Base-by-base conservation (phyloP, 495 filamentous ascomycete species). In the Aspergillus taichungensis region DNA sequence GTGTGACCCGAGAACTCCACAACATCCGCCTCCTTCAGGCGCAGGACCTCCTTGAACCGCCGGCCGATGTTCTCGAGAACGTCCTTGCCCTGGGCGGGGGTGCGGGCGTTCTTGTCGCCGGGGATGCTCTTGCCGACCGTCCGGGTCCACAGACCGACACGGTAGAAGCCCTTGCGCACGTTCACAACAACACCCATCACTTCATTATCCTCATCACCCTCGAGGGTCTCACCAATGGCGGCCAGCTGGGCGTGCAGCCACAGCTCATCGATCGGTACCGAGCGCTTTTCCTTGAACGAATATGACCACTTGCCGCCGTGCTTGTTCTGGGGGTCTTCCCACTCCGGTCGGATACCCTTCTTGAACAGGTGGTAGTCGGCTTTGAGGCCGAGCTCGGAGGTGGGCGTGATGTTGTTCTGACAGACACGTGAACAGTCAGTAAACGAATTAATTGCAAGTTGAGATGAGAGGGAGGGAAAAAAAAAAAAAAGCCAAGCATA, bases 291-390 rank as follows among this genome's bases (percentile, higher is more conserved):
- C 70, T 91, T 94, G 81, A 95, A 95, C 53, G 85, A 83, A 69
- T 88, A 96, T 27, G 90, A 86, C 92, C 92, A 98, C 72, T 95
- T 95, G 64, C 92, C 92, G 52, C 92, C 92, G 61, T 95, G 88
- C 80, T 97, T 98, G 73, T 98, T 98, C 69, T 96, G 89, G 12
- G 76, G 67, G 61, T 97, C 92, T 66, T 99, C 92, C 92, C 92
- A 99, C 69, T 99, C 92, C 1, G 92, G 92, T 13, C 94, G 88
- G 44, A 97, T 83, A 49, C 89, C 89, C 59, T 84, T 82, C 71
- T 99, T 99, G 83, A 99, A 99, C 24, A 99, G 84, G 63, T 99
- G 92, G 72, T 99, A 99, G 68, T 99, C 92, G 59, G 91, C 94
- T 73, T 97, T 99, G 51, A 94, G 79, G 35, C 88, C 85, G 27